Evolutionary conservation across 768 basidiomycete genomes (phyloP), one percentile per base, ranked within the genome.

Genomic region (Hysterangium stoloniferum): DNA sequence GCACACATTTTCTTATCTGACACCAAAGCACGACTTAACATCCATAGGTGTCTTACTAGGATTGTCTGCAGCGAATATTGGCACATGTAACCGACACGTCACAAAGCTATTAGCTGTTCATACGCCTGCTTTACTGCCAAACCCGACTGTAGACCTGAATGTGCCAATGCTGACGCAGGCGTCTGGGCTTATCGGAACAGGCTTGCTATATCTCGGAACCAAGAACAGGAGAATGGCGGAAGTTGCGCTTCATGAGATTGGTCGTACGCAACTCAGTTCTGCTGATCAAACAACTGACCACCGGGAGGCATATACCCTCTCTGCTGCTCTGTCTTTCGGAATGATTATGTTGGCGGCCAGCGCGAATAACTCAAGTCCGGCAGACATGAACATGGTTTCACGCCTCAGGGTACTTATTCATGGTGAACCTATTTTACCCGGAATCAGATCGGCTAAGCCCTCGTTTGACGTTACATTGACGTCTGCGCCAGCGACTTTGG

Each of bases 341-440:
- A 87, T 96, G 81, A 85, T 95, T 65, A 95, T 97, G 86, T 77
- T 98, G 13, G 94, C 90, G 5, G 83, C 82, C 58, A 94, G 96
- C 1, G 60, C 64, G 3, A 58, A 58, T 19, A 74, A 79, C 0
- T 72, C 75, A 6, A 81, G 84, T 29, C 86, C 86, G 1, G 88
- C 88, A 1, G 94, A 96, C 56, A 65, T 82, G 52, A 71, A 73
- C 9, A 70, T 88, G 42, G 66, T 94, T 15, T 73, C 76, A 28
- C 79, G 82, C 24, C 66, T 97, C 40, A 80, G 78, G 33, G 64
- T 79, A n/a, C 74, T 92, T 29, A 76, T 95, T 41, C 84, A 87
- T 48, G 88, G 92, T 8, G 80, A 87, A 59, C 57, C 68, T 4
- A 17, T 29, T 41, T 29, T 43, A 19, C 49, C 49, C 4, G 49